Percentiles rank a stretch among this genome's conserved stretches.
phyloP scores from a whole-genome alignment of 257 asterid species.

The Avicennia marina region DNA sequence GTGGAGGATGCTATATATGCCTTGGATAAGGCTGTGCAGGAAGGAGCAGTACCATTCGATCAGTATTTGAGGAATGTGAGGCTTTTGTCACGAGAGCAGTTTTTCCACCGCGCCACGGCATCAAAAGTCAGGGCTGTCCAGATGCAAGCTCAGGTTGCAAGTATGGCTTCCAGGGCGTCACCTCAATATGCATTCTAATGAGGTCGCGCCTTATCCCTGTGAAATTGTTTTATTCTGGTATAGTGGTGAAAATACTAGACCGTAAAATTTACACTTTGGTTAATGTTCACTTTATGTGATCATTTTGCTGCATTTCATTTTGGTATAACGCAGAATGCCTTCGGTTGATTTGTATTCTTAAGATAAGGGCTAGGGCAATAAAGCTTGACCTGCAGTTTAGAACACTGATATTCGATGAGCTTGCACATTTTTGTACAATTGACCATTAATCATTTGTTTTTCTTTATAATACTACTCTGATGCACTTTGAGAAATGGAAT shows the following conservation, averaged over 20 bases:
- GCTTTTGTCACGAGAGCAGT: conserved; percentile 73
- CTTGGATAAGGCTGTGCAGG: conserved; percentile 85
- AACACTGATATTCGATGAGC: conserved; percentile 4
- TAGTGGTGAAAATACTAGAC: conserved; percentile 14
- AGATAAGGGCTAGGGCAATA: conserved; percentile 14
- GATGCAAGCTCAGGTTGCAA: conserved; percentile 92
- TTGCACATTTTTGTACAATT: conserved; percentile 2
- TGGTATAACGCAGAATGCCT: conserved; percentile 13
- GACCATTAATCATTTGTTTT: background rate
- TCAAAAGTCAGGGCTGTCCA: conserved; percentile 82
- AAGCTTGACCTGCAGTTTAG: conserved; percentile 15
- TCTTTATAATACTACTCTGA: background rate
- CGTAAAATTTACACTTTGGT: conserved; percentile 4
- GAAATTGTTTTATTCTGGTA: conserved; percentile 11
- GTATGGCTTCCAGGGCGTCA: conserved; percentile 70
- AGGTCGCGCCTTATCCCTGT: background rate
- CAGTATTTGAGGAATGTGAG: conserved; percentile 86
- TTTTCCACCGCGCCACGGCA: conserved; percentile 76
- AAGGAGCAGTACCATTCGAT: conserved; percentile 81
- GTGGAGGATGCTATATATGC: conserved; percentile 80
- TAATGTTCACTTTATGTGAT: conserved; percentile 19
- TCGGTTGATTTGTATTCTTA: conserved; percentile 19
- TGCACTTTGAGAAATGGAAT: background rate
- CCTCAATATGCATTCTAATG: conserved; percentile 25
- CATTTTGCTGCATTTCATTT: conserved; percentile 10